Conservation (phyloP, 106 monocot species). For the Dioscorea zingiberensis region DNA sequence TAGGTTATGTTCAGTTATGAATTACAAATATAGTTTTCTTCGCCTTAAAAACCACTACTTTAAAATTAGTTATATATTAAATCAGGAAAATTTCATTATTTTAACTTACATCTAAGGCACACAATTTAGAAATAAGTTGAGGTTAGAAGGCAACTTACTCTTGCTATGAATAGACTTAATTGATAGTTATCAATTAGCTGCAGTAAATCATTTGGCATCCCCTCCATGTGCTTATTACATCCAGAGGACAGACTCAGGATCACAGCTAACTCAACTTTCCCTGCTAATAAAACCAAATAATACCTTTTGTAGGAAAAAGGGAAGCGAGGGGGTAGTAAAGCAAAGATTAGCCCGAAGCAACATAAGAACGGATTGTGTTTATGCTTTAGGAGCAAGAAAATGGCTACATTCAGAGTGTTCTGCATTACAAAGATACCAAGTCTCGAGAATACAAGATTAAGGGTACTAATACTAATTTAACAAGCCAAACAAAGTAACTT, state of each 20-base stretch:
- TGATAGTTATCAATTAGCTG: slow-evolving; percentile 33
- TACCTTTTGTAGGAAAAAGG: too few relatives aligned
- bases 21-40: not conserved
- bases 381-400: too few relatives aligned
- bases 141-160: slow-evolving; percentile 24
- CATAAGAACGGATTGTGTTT: too few relatives aligned
- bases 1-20: not conserved
- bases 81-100: not conserved
- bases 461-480: too few relatives aligned
- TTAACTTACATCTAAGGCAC: not conserved
- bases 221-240: slow-evolving; percentile 18
- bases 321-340: too few relatives aligned
- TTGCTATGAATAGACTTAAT: slow-evolving; percentile 35
- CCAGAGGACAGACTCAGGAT: slow-evolving; percentile 42
- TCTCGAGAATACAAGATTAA: too few relatives aligned
- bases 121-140: not conserved
- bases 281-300: slow-evolving; percentile 20
- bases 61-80: not conserved
- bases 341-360: too few relatives aligned
- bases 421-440: too few relatives aligned
- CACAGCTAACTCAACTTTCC: slow-evolving; percentile 45
- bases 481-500: not conserved
- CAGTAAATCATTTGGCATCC: slow-evolving; percentile 32
- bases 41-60: not conserved
- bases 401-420: too few relatives aligned